Percentiles rank a stretch among this genome's conserved stretches.
phyloP scores from a whole-genome alignment of 768 basidiomycete species.

The Mycena belliarum region DNA sequence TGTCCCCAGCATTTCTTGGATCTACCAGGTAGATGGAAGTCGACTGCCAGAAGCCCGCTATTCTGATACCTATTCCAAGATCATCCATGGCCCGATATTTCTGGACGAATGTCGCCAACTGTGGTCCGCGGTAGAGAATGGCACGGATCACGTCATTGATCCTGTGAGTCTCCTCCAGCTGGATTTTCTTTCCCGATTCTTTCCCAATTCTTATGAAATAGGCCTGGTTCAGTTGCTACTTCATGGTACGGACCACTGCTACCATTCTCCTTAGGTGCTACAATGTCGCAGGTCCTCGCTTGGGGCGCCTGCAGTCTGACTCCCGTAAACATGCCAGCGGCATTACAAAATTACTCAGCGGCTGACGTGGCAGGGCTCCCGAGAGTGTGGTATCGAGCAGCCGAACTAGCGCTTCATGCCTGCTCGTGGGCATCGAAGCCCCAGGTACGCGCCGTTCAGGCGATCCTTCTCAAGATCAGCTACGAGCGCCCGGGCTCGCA shows the following conservation, averaged over 20 bases:
- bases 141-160: constrained; percentile 3
- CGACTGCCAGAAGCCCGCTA: not conserved
- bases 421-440: constrained; percentile 6
- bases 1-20: not conserved
- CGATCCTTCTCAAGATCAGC: constrained; percentile 10
- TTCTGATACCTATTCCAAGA: not conserved
- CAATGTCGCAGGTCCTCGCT: not conserved
- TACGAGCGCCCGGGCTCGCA: constrained; percentile 9
- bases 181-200: too few species aligned
- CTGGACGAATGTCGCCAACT: constrained; percentile 5
- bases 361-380: constrained; percentile 3
- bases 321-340: not conserved
- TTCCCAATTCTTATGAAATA: not conserved
- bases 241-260: not conserved
- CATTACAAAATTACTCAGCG: not conserved
- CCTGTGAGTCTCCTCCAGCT: not conserved
- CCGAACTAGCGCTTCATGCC: constrained; percentile 1
- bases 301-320: constrained; percentile 1
- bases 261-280: too few species aligned
- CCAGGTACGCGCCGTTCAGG: constrained; percentile 7
- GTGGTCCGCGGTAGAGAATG: not conserved
- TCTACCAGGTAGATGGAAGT: not conserved
- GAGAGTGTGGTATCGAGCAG: constrained; percentile 1
- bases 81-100: constrained; percentile 7
- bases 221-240: constrained; percentile 11